Conservation (phyloP, 1,139 yeast genomes). For the Pneumocystis wakefieldiae region DNA sequence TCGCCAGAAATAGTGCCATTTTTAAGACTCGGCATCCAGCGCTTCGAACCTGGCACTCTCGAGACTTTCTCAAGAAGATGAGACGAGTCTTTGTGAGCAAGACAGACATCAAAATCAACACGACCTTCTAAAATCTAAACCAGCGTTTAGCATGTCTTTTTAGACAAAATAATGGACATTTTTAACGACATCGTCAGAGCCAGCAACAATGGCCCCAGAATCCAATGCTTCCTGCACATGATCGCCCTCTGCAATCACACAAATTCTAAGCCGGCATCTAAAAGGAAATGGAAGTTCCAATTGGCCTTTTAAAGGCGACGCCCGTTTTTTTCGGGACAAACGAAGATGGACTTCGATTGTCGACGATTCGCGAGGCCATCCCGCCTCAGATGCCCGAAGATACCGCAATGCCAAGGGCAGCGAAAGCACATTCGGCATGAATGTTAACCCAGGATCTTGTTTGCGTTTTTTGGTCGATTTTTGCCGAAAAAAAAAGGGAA, state of each 20-base stretch:
- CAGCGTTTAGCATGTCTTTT: constrained; percentile 18
- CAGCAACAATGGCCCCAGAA: constrained; percentile 11
- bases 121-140: constrained; percentile 43
- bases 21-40: constrained; percentile 75
- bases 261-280: background rate
- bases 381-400: constrained; percentile 3
- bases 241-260: constrained; percentile 11
- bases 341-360: background rate
- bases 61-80: constrained; percentile 51
- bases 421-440: background rate
- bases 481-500: background rate
- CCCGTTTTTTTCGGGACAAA: background rate
- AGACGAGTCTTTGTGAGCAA: constrained; percentile 72
- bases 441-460: background rate
- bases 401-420: background rate
- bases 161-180: background rate
- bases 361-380: background rate
- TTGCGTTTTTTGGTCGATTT: background rate
- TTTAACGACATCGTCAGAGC: constrained; percentile 11
- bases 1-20: constrained; percentile 73
- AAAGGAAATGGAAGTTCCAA: constrained; percentile 3
- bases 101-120: constrained; percentile 57
- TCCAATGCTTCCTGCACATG: constrained; percentile 7
- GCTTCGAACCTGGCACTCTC: constrained; percentile 70
- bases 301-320: constrained; percentile 5